Base-by-base conservation (phyloP, 208 protist genomes). In the Leishmania tarentolae region DNA sequence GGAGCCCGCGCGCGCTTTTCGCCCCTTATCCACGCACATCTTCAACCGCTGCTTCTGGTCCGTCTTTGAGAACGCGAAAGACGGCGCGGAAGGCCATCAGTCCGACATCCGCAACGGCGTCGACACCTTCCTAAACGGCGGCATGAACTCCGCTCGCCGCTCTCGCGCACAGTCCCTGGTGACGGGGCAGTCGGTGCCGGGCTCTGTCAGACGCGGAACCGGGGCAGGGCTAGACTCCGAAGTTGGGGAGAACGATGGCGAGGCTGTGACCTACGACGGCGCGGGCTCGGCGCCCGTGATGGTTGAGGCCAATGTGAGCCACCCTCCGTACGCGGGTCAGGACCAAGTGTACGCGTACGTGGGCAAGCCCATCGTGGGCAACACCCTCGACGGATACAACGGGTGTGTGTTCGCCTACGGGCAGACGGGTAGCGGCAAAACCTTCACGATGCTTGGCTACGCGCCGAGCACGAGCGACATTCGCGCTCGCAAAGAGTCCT, bases 401-500 rank as follows among this genome's bases (percentile, higher is more conserved):
- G 93, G 88, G 46, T 94, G 93, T 73, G 85, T 98, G 63, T 98
- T 98, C 77, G 95, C 94, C 19, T 98, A 98, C 85, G 95, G 96
- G 17, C 92, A 96, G 84, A 98, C 97, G 0, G 91, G 91, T 70
- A 91, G 88, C 68, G 97, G 97, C 85, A 99, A 99, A 85, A 98
- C 97, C 28, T 98, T 97, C 88, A 98, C 97, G 35, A 99, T 98
- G 90, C 85, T 97, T 37, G 96, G 97, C 57, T 93, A 94, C 80
- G 83, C 86, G 9, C 91, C 93, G 50, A 87, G 70, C 46, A 81
- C 75, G 53, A 84, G 74, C 76, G 87, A 87, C 59, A 75, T 81
- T 31, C 76, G 65, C 53, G 80, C 75, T 2, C 80, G 80, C 2
- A 53, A 61, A 8, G 83, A 75, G 47, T 80, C 76, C 17, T 1